Evolutionary conservation across 148 eudicot species (phyloP), one percentile per base, ranked within the genome.

Genomic region (Rhododendron mucronatum): DNA sequence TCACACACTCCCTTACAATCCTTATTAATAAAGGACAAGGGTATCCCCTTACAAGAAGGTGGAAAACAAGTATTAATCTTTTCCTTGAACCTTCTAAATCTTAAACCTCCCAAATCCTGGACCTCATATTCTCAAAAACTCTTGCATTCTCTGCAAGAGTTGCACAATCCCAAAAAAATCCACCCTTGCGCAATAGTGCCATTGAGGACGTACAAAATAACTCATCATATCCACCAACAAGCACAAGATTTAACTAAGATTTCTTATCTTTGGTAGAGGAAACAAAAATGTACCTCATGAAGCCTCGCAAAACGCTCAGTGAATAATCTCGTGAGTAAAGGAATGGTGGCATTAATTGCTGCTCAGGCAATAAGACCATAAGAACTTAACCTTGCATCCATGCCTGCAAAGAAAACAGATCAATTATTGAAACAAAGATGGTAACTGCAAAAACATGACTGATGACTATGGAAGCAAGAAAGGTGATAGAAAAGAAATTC

Each of bases 351-450:
- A 85, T 92, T 95, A 86, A 92, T 88, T 83, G 98, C 92, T 86
- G 98, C 95, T 85, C 98, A 91, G 55, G 96, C 99, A 84, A 97
- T 94, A 85, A 94, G 96, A 83, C 94, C 99, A 88, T 95, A 97
- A 35, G 96, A 95, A 87, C 93, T 94, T 86, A 97, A 89, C 89
- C 99, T 95, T 91, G 95, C 99, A 91, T 97, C 99, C 99, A 97
- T 94, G 80, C 93, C 99, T 97, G 90, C 85, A 88, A 89, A 87
- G 28, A 82, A 35, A 80, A 83, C 20, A 81, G 3, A 80, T 16
- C 12, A 86, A 81, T 67, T 30, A 37, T 45, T 16, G 45, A 81
- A 82, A 75, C 9, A 61, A 75, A 83, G 39, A 69, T 6, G 14
- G 50, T 78, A 83, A 47, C 41, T 47, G 83, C 48, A 45, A 85